Evolutionary conservation across 2,329 filamentous ascomycete species (phyloP).

Genomic region (Pleoardoris graminearum): DNA sequence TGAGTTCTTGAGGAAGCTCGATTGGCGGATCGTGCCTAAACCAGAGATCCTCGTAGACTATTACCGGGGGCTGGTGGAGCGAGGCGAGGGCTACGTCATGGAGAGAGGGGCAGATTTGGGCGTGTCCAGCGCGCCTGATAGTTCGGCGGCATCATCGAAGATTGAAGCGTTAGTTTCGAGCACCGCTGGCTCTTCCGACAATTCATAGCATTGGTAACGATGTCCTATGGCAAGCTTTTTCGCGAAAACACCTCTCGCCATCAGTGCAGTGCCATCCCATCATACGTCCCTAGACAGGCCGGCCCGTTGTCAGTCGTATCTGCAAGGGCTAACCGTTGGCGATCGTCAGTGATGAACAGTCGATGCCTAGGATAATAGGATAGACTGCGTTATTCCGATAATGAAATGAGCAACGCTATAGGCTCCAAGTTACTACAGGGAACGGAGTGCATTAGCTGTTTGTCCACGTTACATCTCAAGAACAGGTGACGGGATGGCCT

Average conservation of each 20-base stretch:
- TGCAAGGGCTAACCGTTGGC: not conserved
- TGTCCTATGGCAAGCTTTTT: not conserved
- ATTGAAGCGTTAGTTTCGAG: constrained; percentile 27
- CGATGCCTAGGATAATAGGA: not conserved
- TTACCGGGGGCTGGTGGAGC: constrained; percentile 80
- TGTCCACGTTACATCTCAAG: too few relatives aligned
- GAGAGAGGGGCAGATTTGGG: constrained; percentile 31
- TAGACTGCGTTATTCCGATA: too few relatives aligned
- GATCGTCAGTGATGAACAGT: not conserved
- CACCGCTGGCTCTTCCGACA: constrained; percentile 21
- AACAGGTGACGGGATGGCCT: too few relatives aligned
- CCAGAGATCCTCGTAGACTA: constrained; percentile 93
- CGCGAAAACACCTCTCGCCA: not conserved
- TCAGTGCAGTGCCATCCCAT: not conserved
- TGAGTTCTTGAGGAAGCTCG: constrained; percentile 87
- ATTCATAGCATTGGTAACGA: constrained; percentile 16
- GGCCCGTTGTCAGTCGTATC: not conserved
- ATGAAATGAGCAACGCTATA: too few relatives aligned
- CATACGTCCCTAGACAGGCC: not conserved
- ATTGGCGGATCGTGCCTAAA: constrained; percentile 96
- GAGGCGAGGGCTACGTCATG: constrained; percentile 63
- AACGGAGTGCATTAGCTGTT: too few relatives aligned
- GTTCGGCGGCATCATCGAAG: constrained; percentile 10
- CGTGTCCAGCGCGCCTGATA: constrained; percentile 1
- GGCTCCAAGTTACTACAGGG: too few relatives aligned